Evolutionary conservation across 2,329 filamentous ascomycete species (phyloP).

Genomic region (Tolypocladium ovalisporum): DNA sequence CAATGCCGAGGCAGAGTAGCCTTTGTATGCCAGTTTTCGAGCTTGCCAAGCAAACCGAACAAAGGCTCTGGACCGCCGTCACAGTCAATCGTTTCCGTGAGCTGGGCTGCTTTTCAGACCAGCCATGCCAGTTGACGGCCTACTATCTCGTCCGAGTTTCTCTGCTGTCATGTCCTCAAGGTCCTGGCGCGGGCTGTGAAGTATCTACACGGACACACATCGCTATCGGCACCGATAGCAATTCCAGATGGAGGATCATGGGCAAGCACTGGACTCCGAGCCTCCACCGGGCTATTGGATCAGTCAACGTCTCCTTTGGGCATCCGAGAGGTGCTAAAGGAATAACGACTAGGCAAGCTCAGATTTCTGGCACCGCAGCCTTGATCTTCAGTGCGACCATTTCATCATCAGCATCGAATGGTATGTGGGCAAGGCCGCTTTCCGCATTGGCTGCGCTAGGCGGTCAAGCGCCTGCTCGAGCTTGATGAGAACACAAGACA

Average conservation of each 20-base stretch:
- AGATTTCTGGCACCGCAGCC: no score
- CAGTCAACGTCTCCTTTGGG: slow-evolving; percentile 39
- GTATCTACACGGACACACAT: slow-evolving; percentile 37
- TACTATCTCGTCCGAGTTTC: slow-evolving; percentile 36
- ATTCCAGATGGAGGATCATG: slow-evolving; percentile 6
- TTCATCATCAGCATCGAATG: no score
- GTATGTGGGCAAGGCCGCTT: no score
- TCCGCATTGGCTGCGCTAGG: no score
- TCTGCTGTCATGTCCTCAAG: slow-evolving; percentile 45
- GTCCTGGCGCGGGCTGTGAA: slow-evolving; percentile 36
- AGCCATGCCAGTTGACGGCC: slow-evolving; percentile 6
- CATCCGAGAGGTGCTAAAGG: no score
- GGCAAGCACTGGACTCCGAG: slow-evolving; percentile 39
- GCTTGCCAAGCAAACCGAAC: slow-evolving; percentile 16
- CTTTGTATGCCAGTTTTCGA: slow-evolving; percentile 14
- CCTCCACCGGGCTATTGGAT: slow-evolving; percentile 35
- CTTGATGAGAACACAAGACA: no score
- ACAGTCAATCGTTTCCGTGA: slow-evolving; percentile 14
- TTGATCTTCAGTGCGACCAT: no score
- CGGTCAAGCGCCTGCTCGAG: no score
- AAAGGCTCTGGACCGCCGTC: slow-evolving; percentile 20
- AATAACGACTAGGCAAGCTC: no score
- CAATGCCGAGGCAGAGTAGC: background rate
- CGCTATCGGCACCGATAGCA: slow-evolving; percentile 5
- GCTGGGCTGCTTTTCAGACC: slow-evolving; percentile 17